These are phyloP conservation scores for Gautieria morchelliformis DNA, from an alignment of 768 basidiomycete species.

Conservation along the genomic window DNA sequence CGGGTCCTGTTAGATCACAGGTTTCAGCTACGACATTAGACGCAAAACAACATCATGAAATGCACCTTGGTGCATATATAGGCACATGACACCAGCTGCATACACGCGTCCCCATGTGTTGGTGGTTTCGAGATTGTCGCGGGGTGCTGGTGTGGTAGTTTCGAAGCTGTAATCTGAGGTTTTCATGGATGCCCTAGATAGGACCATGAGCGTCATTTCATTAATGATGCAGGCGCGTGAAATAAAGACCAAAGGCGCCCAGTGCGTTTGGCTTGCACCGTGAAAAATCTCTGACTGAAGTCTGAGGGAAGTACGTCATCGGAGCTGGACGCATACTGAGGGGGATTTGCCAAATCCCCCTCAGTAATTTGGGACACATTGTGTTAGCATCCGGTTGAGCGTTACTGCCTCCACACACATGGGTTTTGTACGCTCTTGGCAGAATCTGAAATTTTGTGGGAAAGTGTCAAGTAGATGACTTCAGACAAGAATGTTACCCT, in stretches of 20 bases:
- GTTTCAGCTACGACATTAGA: not conserved
- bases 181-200: not conserved
- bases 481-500: slow-evolving; percentile 8
- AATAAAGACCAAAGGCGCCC: not conserved
- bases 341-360: too few relatives aligned
- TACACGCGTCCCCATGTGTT: not conserved
- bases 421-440: slow-evolving; percentile 15
- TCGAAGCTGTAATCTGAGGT: slow-evolving; percentile 11
- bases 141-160: slow-evolving; percentile 9
- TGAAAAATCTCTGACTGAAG: not conserved
- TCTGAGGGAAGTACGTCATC: not conserved
- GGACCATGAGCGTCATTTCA: not conserved
- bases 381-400: slow-evolving; percentile 8
- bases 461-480: too few relatives aligned
- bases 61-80: not conserved
- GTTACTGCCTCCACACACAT: slow-evolving; percentile 11
- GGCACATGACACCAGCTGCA: not conserved
- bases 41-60: not conserved
- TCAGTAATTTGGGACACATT: not conserved
- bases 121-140: slow-evolving; percentile 3
- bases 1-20: not conserved
- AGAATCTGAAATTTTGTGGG: not conserved
- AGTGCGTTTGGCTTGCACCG: too few relatives aligned
- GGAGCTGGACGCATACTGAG: not conserved
- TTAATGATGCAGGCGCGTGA: too few relatives aligned